A percentile compares a stretch with the other conserved stretches of the same genome.
These are phyloP conservation scores for Hamigera avellanea DNA, from an alignment of 495 filamentous ascomycete genomes.

Conservation along the genomic window DNA sequence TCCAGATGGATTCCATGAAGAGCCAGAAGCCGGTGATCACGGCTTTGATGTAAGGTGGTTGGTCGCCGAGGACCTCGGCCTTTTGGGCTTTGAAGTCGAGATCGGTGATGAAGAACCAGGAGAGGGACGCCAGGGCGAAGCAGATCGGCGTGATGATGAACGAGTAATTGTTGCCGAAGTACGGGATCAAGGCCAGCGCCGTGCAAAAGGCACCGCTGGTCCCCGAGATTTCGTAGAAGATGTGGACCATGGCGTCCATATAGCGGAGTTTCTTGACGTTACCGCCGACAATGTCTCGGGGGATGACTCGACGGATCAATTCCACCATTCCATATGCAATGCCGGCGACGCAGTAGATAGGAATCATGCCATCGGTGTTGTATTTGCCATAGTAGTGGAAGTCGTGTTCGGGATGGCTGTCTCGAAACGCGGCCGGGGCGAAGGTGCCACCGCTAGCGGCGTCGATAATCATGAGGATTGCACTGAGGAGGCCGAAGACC, in stretches of 20 bases:
- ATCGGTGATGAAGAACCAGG: constrained; percentile 27
- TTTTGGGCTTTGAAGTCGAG: constrained; percentile 15
- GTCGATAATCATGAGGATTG: constrained; percentile 8
- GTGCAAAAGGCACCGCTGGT: constrained; percentile 31
- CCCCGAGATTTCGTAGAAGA: constrained; percentile 33
- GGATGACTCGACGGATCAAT: constrained; percentile 32
- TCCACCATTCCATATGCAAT: constrained; percentile 31
- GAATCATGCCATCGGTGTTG: constrained; percentile 31
- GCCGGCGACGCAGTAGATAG: constrained; percentile 24
- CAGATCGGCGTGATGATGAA: constrained; percentile 31
- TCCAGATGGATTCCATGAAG: constrained; percentile 25
- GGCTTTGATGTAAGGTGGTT: constrained; percentile 12
- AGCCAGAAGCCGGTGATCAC: constrained; percentile 18
- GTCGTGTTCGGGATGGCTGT: constrained; percentile 16
- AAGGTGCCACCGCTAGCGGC: constrained; percentile 27
- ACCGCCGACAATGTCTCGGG: constrained; percentile 34
- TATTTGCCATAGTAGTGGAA: constrained; percentile 29
- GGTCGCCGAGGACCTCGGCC: constrained; percentile 3
- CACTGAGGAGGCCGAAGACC: constrained; percentile 26
- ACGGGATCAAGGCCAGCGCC: constrained; percentile 27
- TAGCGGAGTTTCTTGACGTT: constrained; percentile 28
- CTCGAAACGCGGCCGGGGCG: constrained; percentile 11
- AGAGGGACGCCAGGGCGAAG: constrained; percentile 19
- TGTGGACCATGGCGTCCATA: constrained; percentile 34
- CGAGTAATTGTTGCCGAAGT: constrained; percentile 33